Conservation (phyloP, 495 filamentous ascomycete species). For the Cercophora scortea region DNA sequence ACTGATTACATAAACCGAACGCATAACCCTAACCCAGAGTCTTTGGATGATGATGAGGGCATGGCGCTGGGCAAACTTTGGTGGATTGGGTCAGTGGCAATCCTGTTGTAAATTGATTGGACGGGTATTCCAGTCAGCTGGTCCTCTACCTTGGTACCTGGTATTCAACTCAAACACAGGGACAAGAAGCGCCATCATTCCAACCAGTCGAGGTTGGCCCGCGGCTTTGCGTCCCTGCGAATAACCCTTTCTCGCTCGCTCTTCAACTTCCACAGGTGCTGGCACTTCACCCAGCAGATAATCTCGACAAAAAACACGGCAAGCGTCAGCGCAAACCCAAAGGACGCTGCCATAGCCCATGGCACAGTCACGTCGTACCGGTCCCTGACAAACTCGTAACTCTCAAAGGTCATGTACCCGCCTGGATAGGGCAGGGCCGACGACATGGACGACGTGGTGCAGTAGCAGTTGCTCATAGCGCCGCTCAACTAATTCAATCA, state of each 20-base stretch:
- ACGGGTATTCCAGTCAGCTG: too few relatives aligned
- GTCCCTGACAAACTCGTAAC: neutral
- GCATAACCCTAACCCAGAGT: too few relatives aligned
- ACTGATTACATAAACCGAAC: too few relatives aligned
- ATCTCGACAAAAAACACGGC: neutral
- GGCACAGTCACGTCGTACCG: constrained; percentile 1
- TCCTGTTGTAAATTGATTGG: too few relatives aligned
- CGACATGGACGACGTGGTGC: neutral
- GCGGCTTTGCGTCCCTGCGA: neutral
- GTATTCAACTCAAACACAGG: too few relatives aligned
- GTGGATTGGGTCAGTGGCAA: too few relatives aligned
- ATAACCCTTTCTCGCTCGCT: neutral
- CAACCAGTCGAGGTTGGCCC: neutral
- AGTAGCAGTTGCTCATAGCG: constrained; percentile 13
- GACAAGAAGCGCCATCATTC: neutral
- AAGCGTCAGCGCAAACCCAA: neutral
- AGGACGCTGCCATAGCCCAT: neutral
- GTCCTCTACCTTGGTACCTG: too few relatives aligned
- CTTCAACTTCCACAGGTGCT: neutral
- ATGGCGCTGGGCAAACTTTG: too few relatives aligned
- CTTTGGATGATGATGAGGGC: too few relatives aligned
- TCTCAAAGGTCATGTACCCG: constrained; percentile 23
- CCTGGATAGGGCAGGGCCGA: neutral
- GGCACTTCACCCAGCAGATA: constrained; percentile 1
- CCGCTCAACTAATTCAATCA: constrained; percentile 23